Evolutionary conservation across 1,139 yeast species (phyloP).

Genomic region (Yamadazyma taylorii): DNA sequence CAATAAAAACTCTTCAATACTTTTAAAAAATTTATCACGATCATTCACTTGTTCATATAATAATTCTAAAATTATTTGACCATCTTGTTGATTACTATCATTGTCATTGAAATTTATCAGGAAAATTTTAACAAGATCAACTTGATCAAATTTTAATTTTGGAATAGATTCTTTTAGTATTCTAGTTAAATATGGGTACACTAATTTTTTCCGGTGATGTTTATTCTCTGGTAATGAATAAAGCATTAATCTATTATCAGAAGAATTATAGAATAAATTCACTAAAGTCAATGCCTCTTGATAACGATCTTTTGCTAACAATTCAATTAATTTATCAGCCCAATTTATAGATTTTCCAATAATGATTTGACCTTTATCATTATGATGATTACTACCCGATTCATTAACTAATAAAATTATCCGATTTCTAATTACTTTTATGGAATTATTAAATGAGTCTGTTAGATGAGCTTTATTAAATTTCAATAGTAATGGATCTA

Average conservation of each 20-base stretch:
- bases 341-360: constrained; percentile 67
- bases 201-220: constrained; percentile 44
- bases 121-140: constrained; percentile 1
- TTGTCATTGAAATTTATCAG: constrained; percentile 1
- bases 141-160: constrained; percentile 20
- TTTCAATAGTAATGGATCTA: constrained; percentile 2
- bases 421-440: constrained; percentile 29
- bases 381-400: not conserved
- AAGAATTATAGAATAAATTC: constrained; percentile 47
- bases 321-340: constrained; percentile 63
- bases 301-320: constrained; percentile 51
- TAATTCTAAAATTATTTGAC: constrained; percentile 46
- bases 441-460: constrained; percentile 13
- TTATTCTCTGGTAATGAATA: constrained; percentile 55
- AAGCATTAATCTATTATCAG: constrained; percentile 44
- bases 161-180: constrained; percentile 54
- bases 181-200: constrained; percentile 56
- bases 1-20: constrained; percentile 52
- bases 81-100: constrained; percentile 5
- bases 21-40: constrained; percentile 44
- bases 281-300: constrained; percentile 57
- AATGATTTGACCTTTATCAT: constrained; percentile 14
- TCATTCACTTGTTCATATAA: constrained; percentile 51
- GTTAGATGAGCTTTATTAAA: constrained; percentile 4
- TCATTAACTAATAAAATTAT: constrained; percentile 21